Conservation (phyloP, 805 yeast genomes). For the Starmerella etchellsii region DNA sequence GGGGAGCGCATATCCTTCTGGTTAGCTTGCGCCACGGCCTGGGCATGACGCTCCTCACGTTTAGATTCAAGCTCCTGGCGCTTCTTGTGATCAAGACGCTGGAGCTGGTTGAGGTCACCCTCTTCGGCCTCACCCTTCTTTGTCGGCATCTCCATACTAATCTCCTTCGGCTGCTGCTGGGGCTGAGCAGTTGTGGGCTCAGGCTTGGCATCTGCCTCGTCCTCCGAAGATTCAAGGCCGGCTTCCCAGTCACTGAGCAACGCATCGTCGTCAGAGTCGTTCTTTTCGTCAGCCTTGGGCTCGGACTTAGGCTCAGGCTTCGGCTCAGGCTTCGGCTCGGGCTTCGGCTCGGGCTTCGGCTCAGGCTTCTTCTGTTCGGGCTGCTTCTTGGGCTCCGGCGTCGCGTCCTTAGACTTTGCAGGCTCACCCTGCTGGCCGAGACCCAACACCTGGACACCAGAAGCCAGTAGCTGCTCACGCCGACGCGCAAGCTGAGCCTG, state of each 20-base stretch:
- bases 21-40: constrained; percentile 28
- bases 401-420: constrained; percentile 15
- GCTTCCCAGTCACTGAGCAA: constrained; percentile 83
- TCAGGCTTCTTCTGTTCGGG: not conserved
- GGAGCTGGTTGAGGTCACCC: constrained; percentile 19
- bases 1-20: constrained; percentile 82
- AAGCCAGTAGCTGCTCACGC: constrained; percentile 66
- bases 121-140: constrained; percentile 13
- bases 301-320: constrained; percentile 12
- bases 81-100: constrained; percentile 27
- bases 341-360: constrained; percentile 15
- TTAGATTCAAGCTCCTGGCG: constrained; percentile 32
- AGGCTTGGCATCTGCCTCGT: constrained; percentile 6
- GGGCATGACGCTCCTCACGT: constrained; percentile 28
- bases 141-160: constrained; percentile 21
- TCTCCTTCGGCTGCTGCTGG: constrained; percentile 20
- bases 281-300: constrained; percentile 19
- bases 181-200: constrained; percentile 11
- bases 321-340: constrained; percentile 22
- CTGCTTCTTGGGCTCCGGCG: not conserved
- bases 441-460: constrained; percentile 68
- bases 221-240: constrained; percentile 35
- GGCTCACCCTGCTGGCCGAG: constrained; percentile 43
- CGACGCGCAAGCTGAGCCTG: constrained; percentile 76
- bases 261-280: constrained; percentile 39